Conservation (phyloP, 768 basidiomycete genomes). For the Auricularia heimuer region DNA sequence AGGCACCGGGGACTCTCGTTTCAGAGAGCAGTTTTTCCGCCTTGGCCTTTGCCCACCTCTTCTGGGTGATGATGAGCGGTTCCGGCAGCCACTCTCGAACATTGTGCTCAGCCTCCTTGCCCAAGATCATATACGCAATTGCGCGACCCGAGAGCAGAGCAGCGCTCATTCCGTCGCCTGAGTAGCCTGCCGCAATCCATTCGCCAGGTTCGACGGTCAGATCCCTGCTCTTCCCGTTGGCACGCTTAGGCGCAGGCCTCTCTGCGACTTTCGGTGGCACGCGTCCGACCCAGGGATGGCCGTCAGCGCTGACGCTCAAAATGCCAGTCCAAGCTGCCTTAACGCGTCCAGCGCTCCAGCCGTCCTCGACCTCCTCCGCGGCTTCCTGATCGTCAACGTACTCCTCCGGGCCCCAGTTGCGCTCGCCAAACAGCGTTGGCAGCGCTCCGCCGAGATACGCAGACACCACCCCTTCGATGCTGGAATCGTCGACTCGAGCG, state of each 20-base stretch:
- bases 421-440: constrained; percentile 41
- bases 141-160: constrained; percentile 56
- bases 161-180: constrained; percentile 66
- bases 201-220: constrained; percentile 39
- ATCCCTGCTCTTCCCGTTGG: constrained; percentile 1
- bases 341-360: constrained; percentile 36
- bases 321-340: constrained; percentile 58
- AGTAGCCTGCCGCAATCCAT: constrained; percentile 64
- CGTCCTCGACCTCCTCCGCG: constrained; percentile 14
- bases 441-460: constrained; percentile 41
- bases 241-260: not conserved
- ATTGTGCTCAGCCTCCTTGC: constrained; percentile 23
- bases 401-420: constrained; percentile 34
- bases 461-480: constrained; percentile 26
- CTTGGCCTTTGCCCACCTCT: constrained; percentile 37
- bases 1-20: not conserved
- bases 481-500: constrained; percentile 26
- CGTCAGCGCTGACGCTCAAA: constrained; percentile 50
- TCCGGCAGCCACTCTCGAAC: constrained; percentile 40
- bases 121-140: constrained; percentile 50
- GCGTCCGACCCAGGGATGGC: constrained; percentile 61
- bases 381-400: constrained; percentile 9
- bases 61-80: constrained; percentile 35
- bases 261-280: constrained; percentile 38
- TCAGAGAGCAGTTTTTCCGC: constrained; percentile 22